phyloP scores from a whole-genome alignment of 352 stramenopile genomes.

The Phytophthora nicotianae region DNA sequence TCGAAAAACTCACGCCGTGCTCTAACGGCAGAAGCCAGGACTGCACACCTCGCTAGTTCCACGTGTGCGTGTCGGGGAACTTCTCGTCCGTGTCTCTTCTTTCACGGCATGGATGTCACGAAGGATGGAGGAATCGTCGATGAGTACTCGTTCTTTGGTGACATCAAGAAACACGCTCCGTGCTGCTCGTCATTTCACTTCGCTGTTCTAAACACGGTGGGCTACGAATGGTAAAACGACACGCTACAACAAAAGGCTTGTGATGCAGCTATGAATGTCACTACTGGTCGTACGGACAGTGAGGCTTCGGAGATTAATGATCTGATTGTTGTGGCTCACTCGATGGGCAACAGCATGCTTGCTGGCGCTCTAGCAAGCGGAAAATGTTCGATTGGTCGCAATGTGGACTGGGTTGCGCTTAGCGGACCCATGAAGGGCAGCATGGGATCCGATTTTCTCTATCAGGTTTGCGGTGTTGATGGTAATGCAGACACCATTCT shows the following conservation, averaged over 20 bases:
- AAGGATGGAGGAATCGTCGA: slow-evolving; percentile 37
- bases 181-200: slow-evolving; percentile 60
- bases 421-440: slow-evolving; percentile 52
- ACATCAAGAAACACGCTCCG: slow-evolving; percentile 51
- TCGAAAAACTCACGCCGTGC: slow-evolving; percentile 17
- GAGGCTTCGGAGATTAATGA: slow-evolving; percentile 46
- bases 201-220: slow-evolving; percentile 49
- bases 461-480: slow-evolving; percentile 38
- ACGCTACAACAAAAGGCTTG: slow-evolving; percentile 48
- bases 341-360: slow-evolving; percentile 64
- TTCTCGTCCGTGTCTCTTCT: slow-evolving; percentile 53
- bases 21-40: slow-evolving; percentile 18
- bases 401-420: slow-evolving; percentile 43
- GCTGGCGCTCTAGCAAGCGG: slow-evolving; percentile 44
- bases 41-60: slow-evolving; percentile 33
- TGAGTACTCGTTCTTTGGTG: slow-evolving; percentile 46
- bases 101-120: slow-evolving; percentile 52
- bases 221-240: slow-evolving; percentile 55
- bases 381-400: slow-evolving; percentile 46
- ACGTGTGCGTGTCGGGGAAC: slow-evolving; percentile 41
- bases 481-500: slow-evolving; percentile 23
- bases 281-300: slow-evolving; percentile 18
- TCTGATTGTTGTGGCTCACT: slow-evolving; percentile 59
- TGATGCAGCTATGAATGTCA: slow-evolving; percentile 36
- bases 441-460: slow-evolving; percentile 52